phyloP scores from a whole-genome alignment of 768 basidiomycete species.

The Phylloporus sp. region DNA sequence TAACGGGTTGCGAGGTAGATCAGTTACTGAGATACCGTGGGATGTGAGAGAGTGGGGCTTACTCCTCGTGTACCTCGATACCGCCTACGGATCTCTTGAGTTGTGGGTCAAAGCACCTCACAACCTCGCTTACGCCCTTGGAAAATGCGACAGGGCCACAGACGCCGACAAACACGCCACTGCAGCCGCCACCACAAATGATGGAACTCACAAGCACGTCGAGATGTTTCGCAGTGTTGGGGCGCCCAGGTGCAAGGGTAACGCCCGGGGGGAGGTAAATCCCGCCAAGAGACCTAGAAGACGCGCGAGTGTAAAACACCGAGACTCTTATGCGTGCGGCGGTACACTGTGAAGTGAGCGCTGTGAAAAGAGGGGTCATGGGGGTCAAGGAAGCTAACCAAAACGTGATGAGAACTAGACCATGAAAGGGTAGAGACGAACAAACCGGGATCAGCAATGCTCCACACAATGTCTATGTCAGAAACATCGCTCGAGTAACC shows the following conservation, averaged over 20 bases:
- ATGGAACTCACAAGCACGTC: conserved; percentile 42
- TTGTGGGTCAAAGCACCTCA: conserved; percentile 29
- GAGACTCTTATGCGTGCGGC: conserved; percentile 46
- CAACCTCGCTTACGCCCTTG: conserved; percentile 28
- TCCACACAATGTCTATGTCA: conserved; percentile 67
- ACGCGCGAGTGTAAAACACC: conserved; percentile 56
- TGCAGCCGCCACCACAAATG: conserved; percentile 30
- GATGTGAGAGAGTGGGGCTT: conserved; percentile 18
- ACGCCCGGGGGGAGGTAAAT: conserved; percentile 38
- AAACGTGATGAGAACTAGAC: background rate
- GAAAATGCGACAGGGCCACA: conserved; percentile 40
- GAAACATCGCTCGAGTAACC: conserved; percentile 52
- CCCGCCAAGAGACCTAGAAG: conserved; percentile 11
- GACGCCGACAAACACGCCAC: conserved; percentile 40
- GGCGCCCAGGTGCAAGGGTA: conserved; percentile 50
- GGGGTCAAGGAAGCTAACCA: conserved; percentile 41
- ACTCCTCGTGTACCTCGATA: conserved; percentile 38
- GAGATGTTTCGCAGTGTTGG: conserved; percentile 44
- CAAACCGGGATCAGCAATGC: conserved; percentile 52
- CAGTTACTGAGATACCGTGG: background rate
- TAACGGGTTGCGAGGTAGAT: background rate
- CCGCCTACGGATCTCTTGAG: conserved; percentile 34
- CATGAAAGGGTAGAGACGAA: background rate
- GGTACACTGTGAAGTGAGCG: conserved; percentile 42
- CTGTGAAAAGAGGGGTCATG: conserved; percentile 46